phyloP scores from a whole-genome alignment of 768 basidiomycete species.

The Clitopilus passeckerianus region DNA sequence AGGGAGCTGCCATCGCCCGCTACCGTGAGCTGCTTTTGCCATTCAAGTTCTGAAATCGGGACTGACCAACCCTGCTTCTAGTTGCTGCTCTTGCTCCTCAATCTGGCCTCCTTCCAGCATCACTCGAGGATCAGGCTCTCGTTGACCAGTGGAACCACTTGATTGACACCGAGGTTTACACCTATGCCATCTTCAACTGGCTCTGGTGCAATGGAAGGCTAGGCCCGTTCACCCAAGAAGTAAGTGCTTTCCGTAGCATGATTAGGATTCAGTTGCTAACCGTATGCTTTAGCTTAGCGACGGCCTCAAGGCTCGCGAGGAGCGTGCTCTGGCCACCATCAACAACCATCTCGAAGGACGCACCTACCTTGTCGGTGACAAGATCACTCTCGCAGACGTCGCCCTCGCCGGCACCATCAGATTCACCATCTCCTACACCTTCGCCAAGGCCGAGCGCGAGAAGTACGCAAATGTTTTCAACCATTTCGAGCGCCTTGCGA shows the following conservation, averaged over 20 bases:
- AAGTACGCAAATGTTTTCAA: neutral
- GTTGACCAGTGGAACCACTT: neutral
- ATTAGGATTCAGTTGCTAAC: neutral
- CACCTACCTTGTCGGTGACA: neutral
- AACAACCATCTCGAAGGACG: neutral
- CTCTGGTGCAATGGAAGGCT: neutral
- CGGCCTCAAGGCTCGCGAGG: neutral
- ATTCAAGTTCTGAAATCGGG: neutral
- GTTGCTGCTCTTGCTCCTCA: neutral
- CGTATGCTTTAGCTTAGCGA: neutral
- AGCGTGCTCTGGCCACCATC: neutral
- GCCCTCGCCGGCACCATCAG: neutral
- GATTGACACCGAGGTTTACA: neutral
- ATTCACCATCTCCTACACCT: neutral
- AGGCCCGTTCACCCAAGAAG: neutral
- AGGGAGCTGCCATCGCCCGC: neutral
- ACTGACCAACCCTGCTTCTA: neutral
- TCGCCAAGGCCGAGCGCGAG: neutral
- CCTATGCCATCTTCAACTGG: neutral
- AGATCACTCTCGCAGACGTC: neutral
- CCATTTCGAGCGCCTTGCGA: neutral
- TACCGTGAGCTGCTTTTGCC: neutral
- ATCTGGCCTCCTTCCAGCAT: neutral
- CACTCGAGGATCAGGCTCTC: neutral
- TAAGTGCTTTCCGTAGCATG: neutral